These are phyloP conservation scores for Aotearoamyces nothofagi DNA, from an alignment of 2,329 filamentous ascomycete species.

Conservation along the genomic window DNA sequence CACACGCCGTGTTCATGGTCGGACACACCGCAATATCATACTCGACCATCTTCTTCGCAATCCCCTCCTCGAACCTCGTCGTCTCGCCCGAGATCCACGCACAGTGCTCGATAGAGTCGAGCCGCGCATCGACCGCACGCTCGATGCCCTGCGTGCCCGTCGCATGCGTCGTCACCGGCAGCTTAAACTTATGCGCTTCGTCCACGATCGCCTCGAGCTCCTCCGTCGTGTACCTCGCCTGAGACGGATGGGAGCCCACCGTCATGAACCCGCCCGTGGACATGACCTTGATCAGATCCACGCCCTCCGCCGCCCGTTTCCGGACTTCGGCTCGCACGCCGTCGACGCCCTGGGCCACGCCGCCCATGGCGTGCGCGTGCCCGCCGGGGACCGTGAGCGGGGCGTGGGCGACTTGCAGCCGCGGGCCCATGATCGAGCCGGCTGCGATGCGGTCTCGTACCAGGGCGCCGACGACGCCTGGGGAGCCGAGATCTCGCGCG, in stretches of 20 bases:
- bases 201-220: constrained; percentile 7
- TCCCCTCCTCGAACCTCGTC: constrained; percentile 4
- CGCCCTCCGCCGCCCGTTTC: constrained; percentile 6
- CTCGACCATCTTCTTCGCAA: constrained; percentile 6
- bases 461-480: constrained; percentile 3
- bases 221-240: constrained; percentile 4
- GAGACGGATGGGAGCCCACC: constrained; percentile 5
- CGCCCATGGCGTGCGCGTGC: constrained; percentile 6
- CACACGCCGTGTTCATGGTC: constrained; percentile 10
- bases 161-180: constrained; percentile 7
- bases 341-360: constrained; percentile 5
- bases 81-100: constrained; percentile 5
- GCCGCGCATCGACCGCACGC: constrained; percentile 5
- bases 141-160: constrained; percentile 8
- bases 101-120: constrained; percentile 9
- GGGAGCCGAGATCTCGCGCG: constrained; percentile 6
- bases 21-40: constrained; percentile 7
- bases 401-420: constrained; percentile 7
- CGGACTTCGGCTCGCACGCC: constrained; percentile 6
- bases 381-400: constrained; percentile 7
- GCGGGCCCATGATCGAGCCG: constrained; percentile 5
- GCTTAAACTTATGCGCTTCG: constrained; percentile 5
- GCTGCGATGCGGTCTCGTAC: constrained; percentile 4
- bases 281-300: constrained; percentile 9
- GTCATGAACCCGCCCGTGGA: constrained; percentile 9